These are phyloP conservation scores for Castanea crenata DNA, from an alignment of 306 rosid species.

Conservation along the genomic window DNA sequence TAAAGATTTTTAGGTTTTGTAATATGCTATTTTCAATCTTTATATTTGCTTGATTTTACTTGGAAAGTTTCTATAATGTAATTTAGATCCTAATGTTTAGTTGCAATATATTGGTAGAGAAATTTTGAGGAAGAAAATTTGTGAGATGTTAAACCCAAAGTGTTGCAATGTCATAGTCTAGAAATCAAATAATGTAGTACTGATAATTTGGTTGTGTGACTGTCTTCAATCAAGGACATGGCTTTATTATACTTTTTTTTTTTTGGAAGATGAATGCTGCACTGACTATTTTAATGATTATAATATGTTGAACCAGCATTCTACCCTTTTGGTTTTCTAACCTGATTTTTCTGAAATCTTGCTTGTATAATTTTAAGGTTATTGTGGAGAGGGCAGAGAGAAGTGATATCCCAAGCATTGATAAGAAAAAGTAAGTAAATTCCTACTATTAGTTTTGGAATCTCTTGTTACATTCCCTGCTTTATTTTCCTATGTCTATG, in stretches of 20 bases:
- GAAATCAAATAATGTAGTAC: neutral
- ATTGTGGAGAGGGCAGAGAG: conserved; percentile 96
- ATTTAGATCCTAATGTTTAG: neutral
- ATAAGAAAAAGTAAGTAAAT: conserved; percentile 81
- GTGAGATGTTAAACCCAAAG: neutral
- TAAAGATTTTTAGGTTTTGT: neutral
- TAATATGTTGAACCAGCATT: conserved; percentile 3
- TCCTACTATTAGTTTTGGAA: conserved; percentile 1
- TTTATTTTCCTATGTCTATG: neutral
- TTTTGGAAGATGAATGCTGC: neutral
- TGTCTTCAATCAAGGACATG: neutral
- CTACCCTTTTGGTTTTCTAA: conserved; percentile 6
- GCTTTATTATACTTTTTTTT: neutral
- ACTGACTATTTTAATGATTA: conserved; percentile 1
- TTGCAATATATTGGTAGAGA: neutral
- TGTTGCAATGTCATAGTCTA: neutral
- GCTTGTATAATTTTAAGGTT: conserved; percentile 50
- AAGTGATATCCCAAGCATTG: conserved; percentile 91
- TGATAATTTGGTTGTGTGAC: neutral
- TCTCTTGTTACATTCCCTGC: neutral
- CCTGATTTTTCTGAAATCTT: conserved; percentile 27
- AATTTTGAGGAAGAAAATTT: neutral
- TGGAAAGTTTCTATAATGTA: neutral
- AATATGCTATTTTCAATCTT: neutral
- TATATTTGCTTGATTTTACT: neutral